phyloP scores from a whole-genome alignment of 2,329 filamentous ascomycete species.

The Kalaharituber pfeilii region DNA sequence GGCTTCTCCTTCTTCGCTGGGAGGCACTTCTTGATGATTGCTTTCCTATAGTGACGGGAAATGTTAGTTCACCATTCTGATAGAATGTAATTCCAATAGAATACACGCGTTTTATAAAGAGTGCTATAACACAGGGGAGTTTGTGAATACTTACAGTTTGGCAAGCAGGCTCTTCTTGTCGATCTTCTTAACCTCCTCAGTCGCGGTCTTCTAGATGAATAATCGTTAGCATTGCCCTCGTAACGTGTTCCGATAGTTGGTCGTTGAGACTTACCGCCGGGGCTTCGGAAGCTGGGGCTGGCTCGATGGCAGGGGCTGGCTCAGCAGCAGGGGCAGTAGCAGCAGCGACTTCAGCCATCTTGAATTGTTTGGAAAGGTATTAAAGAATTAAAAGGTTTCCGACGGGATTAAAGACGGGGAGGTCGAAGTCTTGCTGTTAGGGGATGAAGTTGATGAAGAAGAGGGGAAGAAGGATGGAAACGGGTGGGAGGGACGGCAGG shows the following conservation, averaged over 20 bases:
- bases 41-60: background rate
- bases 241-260: background rate
- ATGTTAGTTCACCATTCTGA: background rate
- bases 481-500: background rate
- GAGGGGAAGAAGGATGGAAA: background rate
- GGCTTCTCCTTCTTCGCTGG: background rate
- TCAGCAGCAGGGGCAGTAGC: background rate
- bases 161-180: background rate
- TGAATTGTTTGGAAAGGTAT: background rate
- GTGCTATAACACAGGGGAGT: background rate
- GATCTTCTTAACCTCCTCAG: background rate
- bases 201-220: background rate
- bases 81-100: background rate
- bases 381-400: background rate
- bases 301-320: background rate
- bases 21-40: background rate
- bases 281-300: background rate
- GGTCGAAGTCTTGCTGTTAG: background rate
- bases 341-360: background rate
- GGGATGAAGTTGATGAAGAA: background rate
- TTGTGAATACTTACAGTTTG: background rate
- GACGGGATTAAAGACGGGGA: background rate
- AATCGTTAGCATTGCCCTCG: background rate
- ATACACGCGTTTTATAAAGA: background rate
- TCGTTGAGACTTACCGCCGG: background rate